A percentile compares a stretch with the other conserved stretches of the same genome.
phyloP scores from a whole-genome alignment of 345 rosid species.

The Eucalyptus pauciflora region DNA sequence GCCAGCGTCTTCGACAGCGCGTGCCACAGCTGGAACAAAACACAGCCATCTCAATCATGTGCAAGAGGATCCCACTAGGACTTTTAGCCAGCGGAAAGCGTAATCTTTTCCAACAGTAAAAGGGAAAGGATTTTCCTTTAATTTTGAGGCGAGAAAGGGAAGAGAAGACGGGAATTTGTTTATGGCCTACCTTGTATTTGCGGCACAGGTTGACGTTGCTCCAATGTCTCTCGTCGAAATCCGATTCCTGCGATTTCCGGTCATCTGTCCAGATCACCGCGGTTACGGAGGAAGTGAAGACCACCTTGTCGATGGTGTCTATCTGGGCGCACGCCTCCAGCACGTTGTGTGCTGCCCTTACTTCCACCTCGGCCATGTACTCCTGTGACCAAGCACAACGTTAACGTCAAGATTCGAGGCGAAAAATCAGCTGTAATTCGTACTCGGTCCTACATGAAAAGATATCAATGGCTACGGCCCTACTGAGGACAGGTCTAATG shows the following conservation, averaged over 20 bases:
- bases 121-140: neutral
- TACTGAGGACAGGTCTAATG: neutral
- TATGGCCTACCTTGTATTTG: slow-evolving; percentile 31
- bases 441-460: neutral
- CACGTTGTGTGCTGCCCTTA: slow-evolving; percentile 55
- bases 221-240: slow-evolving; percentile 46
- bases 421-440: neutral
- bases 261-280: slow-evolving; percentile 42
- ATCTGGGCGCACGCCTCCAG: slow-evolving; percentile 63
- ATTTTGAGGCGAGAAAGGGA: neutral
- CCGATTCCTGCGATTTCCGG: slow-evolving; percentile 3
- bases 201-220: slow-evolving; percentile 34
- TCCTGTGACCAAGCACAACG: slow-evolving; percentile 16
- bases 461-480: neutral
- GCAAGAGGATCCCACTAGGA: neutral
- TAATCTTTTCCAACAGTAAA: neutral
- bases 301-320: slow-evolving; percentile 47
- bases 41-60: neutral
- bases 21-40: slow-evolving; percentile 41
- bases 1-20: slow-evolving; percentile 49
- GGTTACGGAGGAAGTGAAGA: slow-evolving; percentile 50
- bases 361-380: slow-evolving; percentile 51
- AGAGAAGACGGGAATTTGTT: neutral
- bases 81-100: neutral
- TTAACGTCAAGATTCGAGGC: neutral